phyloP scores from a whole-genome alignment of 2,329 filamentous ascomycete species.

The Amauroascus niger region DNA sequence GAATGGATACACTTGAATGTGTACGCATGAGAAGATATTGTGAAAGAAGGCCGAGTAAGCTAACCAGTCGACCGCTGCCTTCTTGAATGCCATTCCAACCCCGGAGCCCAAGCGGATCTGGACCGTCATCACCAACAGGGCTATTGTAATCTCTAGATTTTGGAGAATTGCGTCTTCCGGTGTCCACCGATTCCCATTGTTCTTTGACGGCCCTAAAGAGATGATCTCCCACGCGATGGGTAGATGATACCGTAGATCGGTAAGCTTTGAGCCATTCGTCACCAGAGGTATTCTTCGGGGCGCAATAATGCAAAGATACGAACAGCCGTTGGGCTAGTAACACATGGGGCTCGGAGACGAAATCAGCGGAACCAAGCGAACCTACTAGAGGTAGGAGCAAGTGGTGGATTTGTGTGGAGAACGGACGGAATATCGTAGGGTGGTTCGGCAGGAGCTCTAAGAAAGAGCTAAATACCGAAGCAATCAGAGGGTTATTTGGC shows the following conservation, averaged over 20 bases:
- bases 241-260: slow-evolving; percentile 50
- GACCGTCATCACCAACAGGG: slow-evolving; percentile 30
- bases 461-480: slow-evolving; percentile 63
- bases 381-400: slow-evolving; percentile 53
- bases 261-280: slow-evolving; percentile 70
- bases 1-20: slow-evolving; percentile 54
- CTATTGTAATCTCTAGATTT: slow-evolving; percentile 31
- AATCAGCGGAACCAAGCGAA: slow-evolving; percentile 49
- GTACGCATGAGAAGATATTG: slow-evolving; percentile 57
- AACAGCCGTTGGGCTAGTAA: slow-evolving; percentile 54
- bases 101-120: slow-evolving; percentile 46
- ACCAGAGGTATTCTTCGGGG: slow-evolving; percentile 64
- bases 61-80: slow-evolving; percentile 59
- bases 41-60: slow-evolving; percentile 56
- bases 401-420: slow-evolving; percentile 56
- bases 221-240: slow-evolving; percentile 63
- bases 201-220: slow-evolving; percentile 71
- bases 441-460: slow-evolving; percentile 65
- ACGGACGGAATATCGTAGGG: slow-evolving; percentile 72
- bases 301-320: slow-evolving; percentile 66
- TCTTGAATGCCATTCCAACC: slow-evolving; percentile 65
- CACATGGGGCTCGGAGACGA: slow-evolving; percentile 43
- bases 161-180: slow-evolving; percentile 25
- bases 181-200: slow-evolving; percentile 63
- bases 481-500: slow-evolving; percentile 45